Evolutionary conservation across 2,329 filamentous ascomycete genomes (phyloP), one percentile per base, ranked within the genome.

Genomic region (Pseudocercospora fuligena): DNA sequence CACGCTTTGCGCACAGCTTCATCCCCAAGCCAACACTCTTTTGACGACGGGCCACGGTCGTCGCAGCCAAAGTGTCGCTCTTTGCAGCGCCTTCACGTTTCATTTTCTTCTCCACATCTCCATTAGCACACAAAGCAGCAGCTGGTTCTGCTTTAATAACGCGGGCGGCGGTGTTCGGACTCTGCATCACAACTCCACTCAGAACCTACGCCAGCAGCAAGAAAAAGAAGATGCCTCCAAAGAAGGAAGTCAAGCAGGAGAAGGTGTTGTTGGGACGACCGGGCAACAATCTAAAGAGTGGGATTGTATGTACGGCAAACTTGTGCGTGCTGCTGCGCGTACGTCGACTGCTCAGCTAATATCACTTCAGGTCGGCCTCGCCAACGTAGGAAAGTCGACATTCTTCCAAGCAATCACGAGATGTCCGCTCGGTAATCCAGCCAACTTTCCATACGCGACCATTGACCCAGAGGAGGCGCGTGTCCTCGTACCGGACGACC

Each of bases 401-500:
- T 89, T 99, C 77, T 99, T 99, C 89, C 96, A 99, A 86, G 93
- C 95, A 79, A 97, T 99, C 83, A 99, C 95, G 80, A 98, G 97
- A 87, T 97, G 91, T 82, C 89, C 89, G 73, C 90, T 99, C 77
- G 95, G 96, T 84, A 99, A 98, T 85, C 96, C 96, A 76, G 95
- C 95, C 85, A 99, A 99, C 85, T 99, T 98, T 80, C 95, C 95
- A 64, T 99, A 97, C 86, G 95, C 95, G 79, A 99, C 95, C 77
- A 99, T 99, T 82, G 94, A 99, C 74, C 95, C 95, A 57, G 96
- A 99, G 85, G 95, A 99, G 85, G 93, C 95, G 71, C 93, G 94
- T 75, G 95, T 99, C 82, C 89, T 99, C 75, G 95, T 99, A 36
- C 96, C 95, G 56, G 95, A 99, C 83, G 92, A 92, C 70, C 91